Conservation (phyloP, 1,139 yeast genomes). For the Suhomyces yuchorum region DNA sequence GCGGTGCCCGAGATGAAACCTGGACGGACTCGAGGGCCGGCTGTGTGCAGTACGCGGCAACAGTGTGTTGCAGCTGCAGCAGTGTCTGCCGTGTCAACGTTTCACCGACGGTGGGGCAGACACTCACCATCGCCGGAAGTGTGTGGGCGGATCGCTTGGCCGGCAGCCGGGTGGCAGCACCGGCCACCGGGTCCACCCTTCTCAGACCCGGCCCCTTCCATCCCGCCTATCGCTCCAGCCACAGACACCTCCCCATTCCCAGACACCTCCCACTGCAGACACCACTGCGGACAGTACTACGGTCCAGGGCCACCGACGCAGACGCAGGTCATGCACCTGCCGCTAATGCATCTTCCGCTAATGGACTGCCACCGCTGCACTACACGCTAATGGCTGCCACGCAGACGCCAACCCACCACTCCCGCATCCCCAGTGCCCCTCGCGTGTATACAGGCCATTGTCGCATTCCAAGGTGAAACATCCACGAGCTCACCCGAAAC, state of each 20-base stretch:
- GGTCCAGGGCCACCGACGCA: not conserved
- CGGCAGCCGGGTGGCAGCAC: too few relatives aligned
- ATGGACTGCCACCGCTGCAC: not conserved
- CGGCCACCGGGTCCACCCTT: not conserved
- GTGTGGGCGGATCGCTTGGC: too few relatives aligned
- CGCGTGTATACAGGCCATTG: slow-evolving; percentile 1
- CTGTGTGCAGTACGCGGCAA: not conserved
- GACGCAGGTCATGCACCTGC: not conserved
- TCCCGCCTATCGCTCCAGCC: too few relatives aligned
- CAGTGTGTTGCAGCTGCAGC: not conserved
- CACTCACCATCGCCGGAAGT: not conserved
- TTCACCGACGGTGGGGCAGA: not conserved
- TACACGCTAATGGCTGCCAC: too few relatives aligned
- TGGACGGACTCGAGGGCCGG: not conserved
- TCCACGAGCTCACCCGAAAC: slow-evolving; percentile 2
- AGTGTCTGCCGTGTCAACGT: not conserved
- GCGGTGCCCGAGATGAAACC: not conserved
- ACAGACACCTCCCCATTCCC: too few relatives aligned
- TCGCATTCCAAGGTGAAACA: slow-evolving; percentile 6
- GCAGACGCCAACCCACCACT: not conserved
- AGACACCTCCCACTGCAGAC: too few relatives aligned
- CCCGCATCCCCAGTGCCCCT: not conserved
- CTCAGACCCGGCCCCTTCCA: too few relatives aligned
- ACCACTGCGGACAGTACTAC: too few relatives aligned
- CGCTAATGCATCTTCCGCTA: not conserved